Conservation (phyloP, 2,329 filamentous ascomycete species). For the Pseudogymnoascus sp. region DNA sequence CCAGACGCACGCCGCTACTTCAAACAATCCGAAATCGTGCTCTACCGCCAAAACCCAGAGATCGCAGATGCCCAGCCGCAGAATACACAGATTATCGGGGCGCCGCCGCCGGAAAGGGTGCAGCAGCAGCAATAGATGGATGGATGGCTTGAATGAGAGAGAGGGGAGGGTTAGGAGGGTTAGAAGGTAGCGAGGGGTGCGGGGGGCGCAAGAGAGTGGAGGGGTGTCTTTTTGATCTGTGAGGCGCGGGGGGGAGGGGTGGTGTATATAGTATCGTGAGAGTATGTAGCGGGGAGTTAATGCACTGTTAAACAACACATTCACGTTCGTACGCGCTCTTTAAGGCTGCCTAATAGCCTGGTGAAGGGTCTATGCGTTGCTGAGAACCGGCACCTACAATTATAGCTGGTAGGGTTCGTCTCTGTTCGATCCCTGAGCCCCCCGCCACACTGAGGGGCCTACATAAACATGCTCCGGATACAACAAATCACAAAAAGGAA, state of each 20-base stretch:
- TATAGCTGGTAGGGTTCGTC: background rate
- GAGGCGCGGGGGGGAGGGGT: background rate
- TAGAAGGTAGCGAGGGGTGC: background rate
- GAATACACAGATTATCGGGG: conserved; percentile 27
- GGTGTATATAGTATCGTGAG: background rate
- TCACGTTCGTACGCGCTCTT: background rate
- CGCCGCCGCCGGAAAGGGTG: conserved; percentile 25
- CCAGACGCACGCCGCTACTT: conserved; percentile 93
- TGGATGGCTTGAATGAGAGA: background rate
- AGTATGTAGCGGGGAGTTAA: conserved; percentile 4
- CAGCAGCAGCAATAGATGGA: conserved; percentile 7
- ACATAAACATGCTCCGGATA: too few species aligned
- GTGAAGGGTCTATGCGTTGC: background rate
- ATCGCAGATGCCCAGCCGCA: conserved; percentile 29
- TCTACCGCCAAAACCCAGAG: conserved; percentile 74
- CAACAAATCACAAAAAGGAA: too few species aligned
- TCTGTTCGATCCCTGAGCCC: too few species aligned
- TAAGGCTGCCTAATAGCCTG: too few species aligned
- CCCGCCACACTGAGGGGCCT: too few species aligned
- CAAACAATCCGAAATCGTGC: conserved; percentile 97
- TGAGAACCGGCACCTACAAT: background rate
- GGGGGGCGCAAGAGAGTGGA: background rate
- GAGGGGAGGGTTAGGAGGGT: background rate
- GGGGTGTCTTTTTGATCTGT: background rate
- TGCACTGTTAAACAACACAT: background rate